Base-by-base conservation (phyloP, 1,284 basidiomycete species). In the Tilletia walkeri region DNA sequence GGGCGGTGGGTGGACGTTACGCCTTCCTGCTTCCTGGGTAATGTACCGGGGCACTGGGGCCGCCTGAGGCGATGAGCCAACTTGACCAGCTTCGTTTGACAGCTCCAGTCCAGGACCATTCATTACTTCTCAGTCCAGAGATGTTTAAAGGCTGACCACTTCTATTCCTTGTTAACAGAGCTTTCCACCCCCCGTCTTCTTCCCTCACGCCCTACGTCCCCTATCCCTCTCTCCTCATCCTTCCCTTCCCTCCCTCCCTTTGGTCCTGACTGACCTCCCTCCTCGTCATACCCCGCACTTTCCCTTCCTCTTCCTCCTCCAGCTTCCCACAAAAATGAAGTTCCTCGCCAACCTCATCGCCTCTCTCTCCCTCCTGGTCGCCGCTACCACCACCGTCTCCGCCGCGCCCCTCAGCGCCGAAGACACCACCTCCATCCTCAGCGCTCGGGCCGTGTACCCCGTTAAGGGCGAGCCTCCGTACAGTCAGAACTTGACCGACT, bases 401-500 rank as follows among this genome's bases (percentile, higher is more conserved):
- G 54, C 20, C 24, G 54, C 54, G 14, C n/a, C 54, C 16, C 24
- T 34, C 34, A 12, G 20, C 54, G 54, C 16, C 16, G 54, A 20
- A 12, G 41, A 7, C 6, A 45, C 41, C 41, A 45, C 41, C 14
- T 7, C 41, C 41, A 14, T 45, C 41, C 54, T 56, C n/a, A 20
- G 34, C 54, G 54, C 54, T 24, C 54, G 54, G 14, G 54, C 54
- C n/a, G 54, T 56, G 20, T 56, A 56, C 20, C 54, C 54, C 3
- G 12, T 34, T 24, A n/a, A 56, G 20, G 54, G 54, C 54, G 54
- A 56, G 20, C 54, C 54, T 30, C 54, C 54, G 3, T 56, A 56
- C 54, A 30, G 20, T 10, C 54, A 56, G 54, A 56, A 56, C 20
- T 6, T 56, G n/a, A 56, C 54, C 54, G 54, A 56, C 20, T 56